A percentile compares a stretch with the other conserved stretches of the same genome.
Evolutionary conservation across 2,329 filamentous ascomycete species (phyloP).

Genomic region (Cladobotryum mycophilum): DNA sequence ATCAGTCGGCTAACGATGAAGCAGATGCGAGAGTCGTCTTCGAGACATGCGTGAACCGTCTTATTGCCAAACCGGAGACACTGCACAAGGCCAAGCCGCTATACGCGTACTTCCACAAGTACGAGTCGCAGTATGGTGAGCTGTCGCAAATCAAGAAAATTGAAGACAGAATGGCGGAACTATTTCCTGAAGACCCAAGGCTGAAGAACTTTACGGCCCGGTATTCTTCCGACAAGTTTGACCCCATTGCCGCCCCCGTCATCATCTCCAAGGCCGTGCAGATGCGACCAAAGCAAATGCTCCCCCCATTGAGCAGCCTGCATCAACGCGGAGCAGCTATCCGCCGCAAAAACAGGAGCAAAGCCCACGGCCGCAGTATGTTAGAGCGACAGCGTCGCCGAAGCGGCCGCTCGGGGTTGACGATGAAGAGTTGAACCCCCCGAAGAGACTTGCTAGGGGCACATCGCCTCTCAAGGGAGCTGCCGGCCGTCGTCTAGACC

Average conservation of each 20-base stretch:
- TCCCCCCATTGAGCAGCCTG: constrained; percentile 48
- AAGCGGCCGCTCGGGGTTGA: constrained; percentile 59
- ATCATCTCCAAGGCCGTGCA: constrained; percentile 79
- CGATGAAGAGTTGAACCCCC: constrained; percentile 67
- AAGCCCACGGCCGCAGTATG: constrained; percentile 43
- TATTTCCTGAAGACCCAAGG: constrained; percentile 84
- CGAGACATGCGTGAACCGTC: constrained; percentile 81
- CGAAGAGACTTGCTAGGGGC: constrained; percentile 81
- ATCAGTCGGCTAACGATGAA: constrained; percentile 14
- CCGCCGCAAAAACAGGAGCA: constrained; percentile 34
- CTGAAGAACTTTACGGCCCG: constrained; percentile 70
- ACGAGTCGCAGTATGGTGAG: constrained; percentile 91
- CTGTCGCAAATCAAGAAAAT: constrained; percentile 84
- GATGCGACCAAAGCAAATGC: constrained; percentile 57
- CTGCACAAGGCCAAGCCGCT: constrained; percentile 73
- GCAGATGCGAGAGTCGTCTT: constrained; percentile 91
- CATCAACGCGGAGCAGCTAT: constrained; percentile 37
- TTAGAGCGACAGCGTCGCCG: constrained; percentile 46
- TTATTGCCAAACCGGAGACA: constrained; percentile 70
- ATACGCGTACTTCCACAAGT: constrained; percentile 89
- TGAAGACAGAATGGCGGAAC: constrained; percentile 84
- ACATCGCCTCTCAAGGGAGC: constrained; percentile 90
- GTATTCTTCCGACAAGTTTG: constrained; percentile 65
- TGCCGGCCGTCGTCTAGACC: constrained; percentile 76
- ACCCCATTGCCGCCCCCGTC: constrained; percentile 73